Percentiles rank a stretch among this genome's conserved stretches.
These are phyloP conservation scores for Casaregolazyma suthepensis DNA, from an alignment of 1,139 yeast species.

Conservation along the genomic window DNA sequence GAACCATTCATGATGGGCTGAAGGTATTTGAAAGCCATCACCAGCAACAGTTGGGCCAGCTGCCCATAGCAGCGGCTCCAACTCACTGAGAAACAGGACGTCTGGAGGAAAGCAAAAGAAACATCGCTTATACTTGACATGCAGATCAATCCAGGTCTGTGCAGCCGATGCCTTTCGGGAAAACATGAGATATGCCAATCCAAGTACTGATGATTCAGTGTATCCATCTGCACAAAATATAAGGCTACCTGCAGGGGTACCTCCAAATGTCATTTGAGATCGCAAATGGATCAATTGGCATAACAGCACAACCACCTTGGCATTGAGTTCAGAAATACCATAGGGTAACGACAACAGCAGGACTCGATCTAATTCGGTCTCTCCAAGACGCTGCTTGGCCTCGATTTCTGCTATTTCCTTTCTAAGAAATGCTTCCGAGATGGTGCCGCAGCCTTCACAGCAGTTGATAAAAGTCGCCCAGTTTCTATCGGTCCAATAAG, in stretches of 20 bases:
- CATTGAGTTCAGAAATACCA: constrained; percentile 3
- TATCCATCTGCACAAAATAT: constrained; percentile 87
- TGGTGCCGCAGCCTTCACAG: constrained; percentile 54
- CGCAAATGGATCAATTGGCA: constrained; percentile 33
- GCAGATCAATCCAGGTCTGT: constrained; percentile 52
- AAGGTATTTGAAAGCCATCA: not conserved
- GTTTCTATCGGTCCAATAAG: constrained; percentile 16
- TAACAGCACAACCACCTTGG: constrained; percentile 20
- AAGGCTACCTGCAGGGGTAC: constrained; percentile 33
- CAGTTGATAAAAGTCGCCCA: constrained; percentile 36
- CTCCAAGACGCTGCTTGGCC: constrained; percentile 7
- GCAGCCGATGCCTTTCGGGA: constrained; percentile 47
- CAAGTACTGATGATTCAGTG: constrained; percentile 77
- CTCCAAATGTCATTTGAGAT: constrained; percentile 13
- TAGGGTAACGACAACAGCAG: constrained; percentile 4
- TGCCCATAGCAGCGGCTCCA: constrained; percentile 53
- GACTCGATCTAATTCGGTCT: constrained; percentile 2
- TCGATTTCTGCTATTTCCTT: constrained; percentile 26
- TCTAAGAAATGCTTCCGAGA: constrained; percentile 30
- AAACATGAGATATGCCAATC: constrained; percentile 66
- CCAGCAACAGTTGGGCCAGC: constrained; percentile 43
- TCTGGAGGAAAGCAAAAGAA: constrained; percentile 79
- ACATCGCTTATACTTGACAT: constrained; percentile 61
- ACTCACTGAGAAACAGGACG: constrained; percentile 53
- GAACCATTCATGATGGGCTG: constrained; percentile 28